These are phyloP conservation scores for Starmerella potacharoeniae DNA, from an alignment of 805 yeast species.

Conservation along the genomic window DNA sequence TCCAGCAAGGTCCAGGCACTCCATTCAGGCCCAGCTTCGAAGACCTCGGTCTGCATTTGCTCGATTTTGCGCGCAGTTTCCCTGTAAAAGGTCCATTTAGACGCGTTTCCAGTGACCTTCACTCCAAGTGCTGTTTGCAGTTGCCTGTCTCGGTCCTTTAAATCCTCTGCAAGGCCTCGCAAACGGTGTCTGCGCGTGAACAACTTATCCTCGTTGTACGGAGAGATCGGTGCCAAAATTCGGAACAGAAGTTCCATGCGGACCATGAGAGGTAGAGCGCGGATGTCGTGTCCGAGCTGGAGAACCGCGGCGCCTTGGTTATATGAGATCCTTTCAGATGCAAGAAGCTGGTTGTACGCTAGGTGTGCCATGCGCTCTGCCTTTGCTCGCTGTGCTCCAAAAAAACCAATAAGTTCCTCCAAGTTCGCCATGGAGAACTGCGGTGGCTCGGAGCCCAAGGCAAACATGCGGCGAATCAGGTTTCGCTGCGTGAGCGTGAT, in stretches of 20 bases:
- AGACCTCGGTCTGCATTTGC: background rate
- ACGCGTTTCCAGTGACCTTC: background rate
- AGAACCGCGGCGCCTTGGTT: slow-evolving; percentile 1
- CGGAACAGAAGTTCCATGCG: slow-evolving; percentile 11
- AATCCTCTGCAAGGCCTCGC: background rate
- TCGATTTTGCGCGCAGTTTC: slow-evolving; percentile 8
- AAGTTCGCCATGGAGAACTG: slow-evolving; percentile 1
- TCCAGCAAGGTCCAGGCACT: slow-evolving; percentile 19
- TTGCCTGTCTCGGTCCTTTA: background rate
- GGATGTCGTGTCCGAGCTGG: background rate
- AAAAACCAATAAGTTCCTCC: background rate
- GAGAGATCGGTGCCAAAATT: slow-evolving; percentile 17
- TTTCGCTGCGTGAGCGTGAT: slow-evolving; percentile 47
- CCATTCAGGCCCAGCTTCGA: slow-evolving; percentile 15
- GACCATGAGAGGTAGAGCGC: slow-evolving; percentile 7
- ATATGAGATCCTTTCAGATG: background rate
- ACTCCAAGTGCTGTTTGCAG: slow-evolving; percentile 7
- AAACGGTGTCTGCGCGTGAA: slow-evolving; percentile 11
- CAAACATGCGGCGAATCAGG: slow-evolving; percentile 32
- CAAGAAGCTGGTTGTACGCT: slow-evolving; percentile 1
- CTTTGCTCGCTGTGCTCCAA: slow-evolving; percentile 6
- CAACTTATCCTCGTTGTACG: slow-evolving; percentile 7
- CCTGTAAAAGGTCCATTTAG: slow-evolving; percentile 2
- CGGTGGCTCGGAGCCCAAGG: slow-evolving; percentile 31
- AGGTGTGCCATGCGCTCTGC: background rate